A percentile compares a stretch with the other conserved stretches of the same genome.
phyloP scores from a whole-genome alignment of 805 yeast genomes.

The Ogataea corticis region DNA sequence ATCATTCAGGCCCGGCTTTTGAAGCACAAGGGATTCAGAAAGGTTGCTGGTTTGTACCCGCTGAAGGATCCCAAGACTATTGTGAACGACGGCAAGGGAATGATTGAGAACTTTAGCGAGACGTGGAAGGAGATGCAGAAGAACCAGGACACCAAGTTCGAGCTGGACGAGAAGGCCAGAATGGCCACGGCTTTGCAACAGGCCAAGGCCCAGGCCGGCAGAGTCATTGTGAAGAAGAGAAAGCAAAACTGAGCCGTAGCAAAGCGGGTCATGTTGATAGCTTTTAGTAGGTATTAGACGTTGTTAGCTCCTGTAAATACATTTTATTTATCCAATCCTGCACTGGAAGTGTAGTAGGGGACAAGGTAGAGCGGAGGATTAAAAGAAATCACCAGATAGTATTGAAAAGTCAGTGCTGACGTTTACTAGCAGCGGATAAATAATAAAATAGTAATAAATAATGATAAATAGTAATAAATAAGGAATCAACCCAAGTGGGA shows the following conservation, averaged over 20 bases:
- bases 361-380: too few species aligned
- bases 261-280: too few species aligned
- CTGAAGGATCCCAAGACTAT: conserved; percentile 40
- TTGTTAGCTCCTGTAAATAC: conserved; percentile 4
- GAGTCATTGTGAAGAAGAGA: conserved; percentile 32
- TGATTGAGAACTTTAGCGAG: conserved; percentile 33
- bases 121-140: conserved; percentile 35
- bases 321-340: too few species aligned
- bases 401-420: too few species aligned
- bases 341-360: too few species aligned
- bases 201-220: conserved; percentile 26
- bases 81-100: conserved; percentile 31
- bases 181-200: conserved; percentile 32
- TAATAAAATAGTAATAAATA: conserved; percentile 3
- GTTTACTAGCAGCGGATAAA: too few species aligned
- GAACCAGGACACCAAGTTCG: conserved; percentile 27
- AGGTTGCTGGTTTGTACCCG: conserved; percentile 52
- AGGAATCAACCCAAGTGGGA: too few species aligned
- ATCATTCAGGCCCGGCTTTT: conserved; percentile 69
- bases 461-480: conserved; percentile 9
- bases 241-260: conserved; percentile 7
- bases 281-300: not conserved
- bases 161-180: conserved; percentile 27
- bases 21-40: conserved; percentile 60
- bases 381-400: too few species aligned